These are phyloP conservation scores for Stephanodiscus triporus DNA, from an alignment of 108 stramenopile species.

Conservation along the genomic window DNA sequence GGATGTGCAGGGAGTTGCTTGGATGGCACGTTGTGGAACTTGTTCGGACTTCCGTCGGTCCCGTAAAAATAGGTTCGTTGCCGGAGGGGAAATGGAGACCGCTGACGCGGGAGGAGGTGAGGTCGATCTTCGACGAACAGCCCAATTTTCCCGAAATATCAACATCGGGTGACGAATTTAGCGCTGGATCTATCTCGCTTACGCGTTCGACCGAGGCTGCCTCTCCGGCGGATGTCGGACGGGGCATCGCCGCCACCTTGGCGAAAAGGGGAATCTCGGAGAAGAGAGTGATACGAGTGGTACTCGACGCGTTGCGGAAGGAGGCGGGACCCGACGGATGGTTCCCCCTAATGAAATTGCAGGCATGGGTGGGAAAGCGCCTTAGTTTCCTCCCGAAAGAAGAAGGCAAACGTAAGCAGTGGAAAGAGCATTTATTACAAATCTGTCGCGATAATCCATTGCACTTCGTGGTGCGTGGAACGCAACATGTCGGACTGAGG, in stretches of 20 bases:
- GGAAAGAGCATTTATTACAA: conserved; percentile 3
- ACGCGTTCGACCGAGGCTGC: no score
- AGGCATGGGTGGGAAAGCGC: background rate
- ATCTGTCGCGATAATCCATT: background rate
- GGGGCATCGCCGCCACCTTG: background rate
- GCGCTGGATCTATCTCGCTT: no score
- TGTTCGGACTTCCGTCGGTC: conserved; percentile 65
- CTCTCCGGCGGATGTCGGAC: background rate
- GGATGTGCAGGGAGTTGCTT: conserved; percentile 72
- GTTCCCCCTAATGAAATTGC: background rate
- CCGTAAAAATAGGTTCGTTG: conserved; percentile 54
- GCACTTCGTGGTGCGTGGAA: background rate
- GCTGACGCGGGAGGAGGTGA: conserved; percentile 38
- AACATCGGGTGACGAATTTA: background rate
- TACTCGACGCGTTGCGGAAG: background rate
- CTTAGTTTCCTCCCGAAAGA: conserved; percentile 4
- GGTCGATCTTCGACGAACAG: conserved; percentile 12
- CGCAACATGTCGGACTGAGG: background rate
- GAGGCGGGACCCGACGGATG: background rate
- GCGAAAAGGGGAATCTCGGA: background rate
- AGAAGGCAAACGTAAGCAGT: conserved; percentile 1
- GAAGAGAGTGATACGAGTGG: background rate
- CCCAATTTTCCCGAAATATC: background rate
- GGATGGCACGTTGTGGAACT: conserved; percentile 69
- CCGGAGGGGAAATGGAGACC: conserved; percentile 67